These are phyloP conservation scores for Tympanopsis confertula DNA, from an alignment of 2,329 filamentous ascomycete species.

Conservation along the genomic window DNA sequence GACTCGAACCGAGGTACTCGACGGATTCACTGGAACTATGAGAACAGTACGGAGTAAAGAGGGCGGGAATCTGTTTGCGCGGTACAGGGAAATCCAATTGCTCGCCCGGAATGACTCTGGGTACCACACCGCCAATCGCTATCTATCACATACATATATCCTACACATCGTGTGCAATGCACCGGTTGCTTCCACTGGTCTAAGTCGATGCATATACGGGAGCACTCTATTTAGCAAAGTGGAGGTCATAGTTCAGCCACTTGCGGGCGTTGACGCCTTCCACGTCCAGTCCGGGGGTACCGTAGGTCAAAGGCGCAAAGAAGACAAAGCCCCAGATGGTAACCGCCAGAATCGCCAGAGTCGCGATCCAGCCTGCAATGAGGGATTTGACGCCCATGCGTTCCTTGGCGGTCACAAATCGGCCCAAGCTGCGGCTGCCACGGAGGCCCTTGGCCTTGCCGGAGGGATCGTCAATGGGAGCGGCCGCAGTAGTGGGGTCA, in stretches of 20 bases:
- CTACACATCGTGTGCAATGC: no score
- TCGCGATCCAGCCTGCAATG: conserved; percentile 44
- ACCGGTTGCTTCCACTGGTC: no score
- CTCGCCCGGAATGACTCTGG: no score
- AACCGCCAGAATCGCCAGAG: conserved; percentile 36
- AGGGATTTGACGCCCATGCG: conserved; percentile 42
- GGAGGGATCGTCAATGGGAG: conserved; percentile 20
- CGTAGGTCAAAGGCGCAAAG: conserved; percentile 55
- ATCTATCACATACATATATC: no score
- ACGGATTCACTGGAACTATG: no score
- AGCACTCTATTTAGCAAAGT: conserved; percentile 61
- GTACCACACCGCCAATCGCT: no score
- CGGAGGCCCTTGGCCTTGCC: neutral
- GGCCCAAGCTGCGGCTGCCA: conserved; percentile 10
- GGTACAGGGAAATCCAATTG: no score
- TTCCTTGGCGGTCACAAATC: conserved; percentile 40
- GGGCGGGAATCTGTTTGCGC: no score
- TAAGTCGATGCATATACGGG: no score
- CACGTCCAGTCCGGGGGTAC: conserved; percentile 45
- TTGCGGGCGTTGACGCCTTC: conserved; percentile 45
- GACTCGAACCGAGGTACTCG: no score
- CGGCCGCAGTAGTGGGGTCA: conserved; percentile 20
- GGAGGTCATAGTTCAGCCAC: conserved; percentile 56
- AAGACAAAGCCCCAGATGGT: conserved; percentile 48
- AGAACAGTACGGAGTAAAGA: no score